Evolutionary conservation across 2,329 filamentous ascomycete species (phyloP), one percentile per base, ranked within the genome.

Genomic region (Xylaria digitata): DNA sequence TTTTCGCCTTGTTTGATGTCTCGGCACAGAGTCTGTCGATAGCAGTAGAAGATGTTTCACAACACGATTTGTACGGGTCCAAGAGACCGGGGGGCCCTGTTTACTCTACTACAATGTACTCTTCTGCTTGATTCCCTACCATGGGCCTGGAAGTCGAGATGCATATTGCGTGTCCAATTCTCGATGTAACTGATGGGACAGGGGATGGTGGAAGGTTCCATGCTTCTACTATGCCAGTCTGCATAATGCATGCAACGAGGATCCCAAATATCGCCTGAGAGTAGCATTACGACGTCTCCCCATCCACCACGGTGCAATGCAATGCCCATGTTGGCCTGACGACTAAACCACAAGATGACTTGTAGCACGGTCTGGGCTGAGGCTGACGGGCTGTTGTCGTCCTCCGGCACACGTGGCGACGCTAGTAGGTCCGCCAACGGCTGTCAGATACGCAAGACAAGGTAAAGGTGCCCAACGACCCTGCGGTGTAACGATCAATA

Each of bases 401-500:
- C 32, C 52, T 48, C 45, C n/a, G 23, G 34, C 64, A 63, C 65
- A 65, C 65, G 65, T 70, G 59, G 65, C 73, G 68, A 73, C 72
- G 64, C 71, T 72, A 70, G 69, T 64, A 66, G 58, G 68, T 69
- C 70, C 71, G 70, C 70, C 62, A 58, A 63, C 48, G 48, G 61
- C 32, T 26, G 61, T 55, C 59, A 32, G 54, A 56, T 8, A 58
- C 53, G 49, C 45, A 46, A 61, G 42, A 45, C 69, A 65, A 71
- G 67, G 73, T 72, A 75, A 67, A 69, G 73, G 68, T 72, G 68
- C 62, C 70, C 66, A 69, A 74, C 42, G n/a, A 66, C 65, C 56
- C 60, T 70, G 74, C 65, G 49, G 73, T 74, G 73, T 70, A 68
- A 75, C 70, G 64, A 67, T 68, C 69, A 64, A 48, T 26, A n/a